Base-by-base conservation (phyloP, 73 alveolate genomes). In the Paramecium octaurelia region DNA sequence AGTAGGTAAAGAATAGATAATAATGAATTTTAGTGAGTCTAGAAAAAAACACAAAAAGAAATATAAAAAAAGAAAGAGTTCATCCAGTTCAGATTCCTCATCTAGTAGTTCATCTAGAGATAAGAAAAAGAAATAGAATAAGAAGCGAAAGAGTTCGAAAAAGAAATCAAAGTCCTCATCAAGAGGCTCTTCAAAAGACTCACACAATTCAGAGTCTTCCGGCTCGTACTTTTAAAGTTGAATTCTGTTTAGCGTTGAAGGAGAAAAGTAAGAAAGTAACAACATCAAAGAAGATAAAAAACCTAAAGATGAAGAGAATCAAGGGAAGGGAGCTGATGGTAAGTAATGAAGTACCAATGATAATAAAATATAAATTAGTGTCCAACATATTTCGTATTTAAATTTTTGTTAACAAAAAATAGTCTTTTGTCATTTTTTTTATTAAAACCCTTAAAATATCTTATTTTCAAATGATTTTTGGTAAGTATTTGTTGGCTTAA, bases 211-310 rank as follows among this genome's bases (percentile, higher is more conserved):
- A 40, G 73, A 80, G 91, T 80, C 91, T 44, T 80, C 91, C 48
- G 73, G 76, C 46, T 80, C 91, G 91, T 80, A 80, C 75, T 80
- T 80, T 80, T 80, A 42, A 80, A 80, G 70, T 80, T 80, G 70
- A 31, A 44, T 80, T 80, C 75, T 24, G 75, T 44, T 80, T 80
- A 80, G 91, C 91, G 57, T 38, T 44, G 35, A 80, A 40, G 91
- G 57, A 21, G 91, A 80, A 1, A 64, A 64, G 24, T 64, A 64
- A 64, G 84, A 54, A 54, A 54, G 69, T 54, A 54, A 54, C 69
- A 54, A 54, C 27, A 54, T n/a, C 69, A 54, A 54, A 54, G 69
- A 64, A 27, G 84, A 34, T 31, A 64, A 64, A 64, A 23, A 64
- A 64, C 84, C 23, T 64, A 3, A 23, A 31, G 84, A 64, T 12